A percentile compares a stretch with the other conserved stretches of the same genome.
Conservation (phyloP, 148 eudicot species). For the Rhododendron ferrugineum region DNA sequence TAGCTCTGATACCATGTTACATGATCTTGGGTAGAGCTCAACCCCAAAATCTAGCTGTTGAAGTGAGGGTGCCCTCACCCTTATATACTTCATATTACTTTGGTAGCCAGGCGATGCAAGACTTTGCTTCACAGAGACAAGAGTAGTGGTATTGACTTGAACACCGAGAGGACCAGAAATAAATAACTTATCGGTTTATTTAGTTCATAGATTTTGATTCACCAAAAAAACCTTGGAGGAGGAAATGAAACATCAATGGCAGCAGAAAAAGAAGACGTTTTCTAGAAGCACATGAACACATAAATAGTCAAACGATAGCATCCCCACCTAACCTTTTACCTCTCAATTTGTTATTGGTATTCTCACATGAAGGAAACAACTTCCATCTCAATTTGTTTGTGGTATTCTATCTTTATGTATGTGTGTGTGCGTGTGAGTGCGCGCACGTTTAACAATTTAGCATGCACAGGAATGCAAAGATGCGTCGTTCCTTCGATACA, state of each 20-base stretch:
- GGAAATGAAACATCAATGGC: background rate
- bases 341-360: background rate
- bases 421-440: background rate
- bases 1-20: background rate
- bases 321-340: background rate
- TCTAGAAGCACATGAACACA: background rate
- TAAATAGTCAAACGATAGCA: background rate
- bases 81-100: background rate
- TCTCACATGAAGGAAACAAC: background rate
- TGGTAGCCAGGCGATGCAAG: background rate
- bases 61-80: background rate
- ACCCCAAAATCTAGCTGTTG: background rate
- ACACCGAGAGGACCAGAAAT: background rate
- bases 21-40: background rate
- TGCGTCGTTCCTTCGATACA: background rate
- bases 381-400: background rate
- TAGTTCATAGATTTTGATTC: background rate
- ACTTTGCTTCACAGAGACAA: background rate
- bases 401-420: background rate
- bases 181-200: background rate
- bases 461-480: background rate
- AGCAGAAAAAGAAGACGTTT: background rate
- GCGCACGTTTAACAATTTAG: background rate
- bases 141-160: background rate
- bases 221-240: background rate